Percentiles rank a stretch among this genome's conserved stretches.
phyloP scores from a whole-genome alignment of 306 rosid species.

The Trifolium dubium region DNA sequence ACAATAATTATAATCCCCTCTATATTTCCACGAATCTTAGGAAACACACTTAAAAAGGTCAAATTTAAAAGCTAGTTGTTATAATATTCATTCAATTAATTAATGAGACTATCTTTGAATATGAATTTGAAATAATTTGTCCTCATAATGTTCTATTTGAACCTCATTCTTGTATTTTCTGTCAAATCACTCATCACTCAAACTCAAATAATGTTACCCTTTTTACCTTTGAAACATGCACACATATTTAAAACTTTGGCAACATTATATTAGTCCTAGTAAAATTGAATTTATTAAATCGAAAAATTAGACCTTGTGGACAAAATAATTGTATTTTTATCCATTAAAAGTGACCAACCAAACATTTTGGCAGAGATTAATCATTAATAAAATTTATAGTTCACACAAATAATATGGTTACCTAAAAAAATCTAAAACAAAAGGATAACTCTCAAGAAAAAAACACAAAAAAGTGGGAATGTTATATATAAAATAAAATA shows the following conservation, averaged over 20 bases:
- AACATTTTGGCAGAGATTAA: background rate
- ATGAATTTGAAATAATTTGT: conserved; percentile 23
- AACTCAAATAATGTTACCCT: conserved; percentile 34
- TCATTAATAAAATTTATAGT: too few relatives aligned
- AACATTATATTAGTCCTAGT: too few relatives aligned
- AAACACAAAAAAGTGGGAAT: background rate
- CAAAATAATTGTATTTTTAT: too few relatives aligned
- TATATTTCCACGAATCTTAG: conserved; percentile 17
- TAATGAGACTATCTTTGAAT: conserved; percentile 22
- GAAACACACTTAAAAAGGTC: conserved; percentile 25
- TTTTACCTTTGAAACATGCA: conserved; percentile 25
- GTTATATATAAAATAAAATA: background rate
- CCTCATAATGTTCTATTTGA: conserved; percentile 41
- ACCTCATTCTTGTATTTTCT: conserved; percentile 33
- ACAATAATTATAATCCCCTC: background rate
- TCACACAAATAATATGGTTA: too few relatives aligned
- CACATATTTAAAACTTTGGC: background rate
- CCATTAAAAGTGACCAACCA: background rate
- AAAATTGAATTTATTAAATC: too few relatives aligned
- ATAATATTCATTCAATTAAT: background rate
- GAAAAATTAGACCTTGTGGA: background rate
- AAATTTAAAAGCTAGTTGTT: conserved; percentile 15
- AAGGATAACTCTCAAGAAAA: too few relatives aligned
- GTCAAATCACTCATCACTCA: conserved; percentile 32
- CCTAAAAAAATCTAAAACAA: too few relatives aligned